Percentiles rank a stretch among this genome's conserved stretches.
phyloP scores from a whole-genome alignment of 139 green algal species.

The Chlamydomonas incerta region DNA sequence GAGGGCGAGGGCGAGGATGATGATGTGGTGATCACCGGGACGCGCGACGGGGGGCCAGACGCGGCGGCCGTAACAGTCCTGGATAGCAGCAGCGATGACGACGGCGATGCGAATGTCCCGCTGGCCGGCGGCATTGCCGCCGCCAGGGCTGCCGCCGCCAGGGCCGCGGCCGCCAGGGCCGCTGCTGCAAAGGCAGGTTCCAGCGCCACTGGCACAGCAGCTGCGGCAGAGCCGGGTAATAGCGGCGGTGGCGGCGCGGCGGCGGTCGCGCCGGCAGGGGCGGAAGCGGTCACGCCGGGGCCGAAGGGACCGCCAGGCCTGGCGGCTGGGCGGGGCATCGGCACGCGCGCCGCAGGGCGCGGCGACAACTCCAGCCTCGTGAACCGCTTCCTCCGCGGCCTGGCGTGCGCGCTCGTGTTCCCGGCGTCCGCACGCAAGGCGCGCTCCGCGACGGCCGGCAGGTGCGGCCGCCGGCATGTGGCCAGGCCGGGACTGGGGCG shows the following conservation, averaged over 20 bases:
- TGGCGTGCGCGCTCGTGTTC: not conserved
- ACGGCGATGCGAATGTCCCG: not conserved
- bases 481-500: too few species aligned
- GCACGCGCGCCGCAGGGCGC: too few species aligned
- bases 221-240: too few species aligned
- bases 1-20: not conserved
- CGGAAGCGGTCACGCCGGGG: too few species aligned
- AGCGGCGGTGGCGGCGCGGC: too few species aligned
- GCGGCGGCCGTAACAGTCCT: not conserved
- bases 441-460: not conserved
- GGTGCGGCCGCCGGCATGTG: not conserved
- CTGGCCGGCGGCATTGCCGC: too few species aligned
- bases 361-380: not conserved
- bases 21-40: not conserved
- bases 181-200: not conserved
- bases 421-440: not conserved
- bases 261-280: too few species aligned
- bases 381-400: conserved; percentile 1
- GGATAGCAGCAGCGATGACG: not conserved
- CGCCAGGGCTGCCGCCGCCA: not conserved
- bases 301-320: too few species aligned
- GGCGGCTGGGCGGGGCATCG: too few species aligned
- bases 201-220: too few species aligned
- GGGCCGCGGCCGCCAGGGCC: not conserved
- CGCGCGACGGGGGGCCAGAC: not conserved